Percentiles rank a stretch among this genome's conserved stretches.
Conservation (phyloP, 2,329 filamentous ascomycete genomes). For the Talaromyces amestolkiae region DNA sequence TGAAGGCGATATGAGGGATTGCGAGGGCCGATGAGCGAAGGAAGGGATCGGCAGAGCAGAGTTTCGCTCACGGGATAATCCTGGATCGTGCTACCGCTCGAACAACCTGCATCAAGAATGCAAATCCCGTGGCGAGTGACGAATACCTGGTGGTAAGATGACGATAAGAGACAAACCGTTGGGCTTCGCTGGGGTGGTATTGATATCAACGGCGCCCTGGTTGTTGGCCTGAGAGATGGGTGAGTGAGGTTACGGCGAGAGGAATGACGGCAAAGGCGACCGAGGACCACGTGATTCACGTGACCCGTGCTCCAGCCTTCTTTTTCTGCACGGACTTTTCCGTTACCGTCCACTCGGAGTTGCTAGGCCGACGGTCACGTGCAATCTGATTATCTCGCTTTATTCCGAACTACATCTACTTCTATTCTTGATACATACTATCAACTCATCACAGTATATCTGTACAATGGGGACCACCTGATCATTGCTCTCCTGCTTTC, state of each 20-base stretch:
- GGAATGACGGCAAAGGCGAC: constrained; percentile 20
- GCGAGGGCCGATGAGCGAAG: constrained; percentile 18
- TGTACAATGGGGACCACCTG: background rate
- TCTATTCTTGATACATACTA: background rate
- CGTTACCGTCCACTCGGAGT: constrained; percentile 6
- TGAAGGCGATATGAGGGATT: constrained; percentile 14
- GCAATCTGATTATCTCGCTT: background rate
- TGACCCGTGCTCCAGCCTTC: background rate
- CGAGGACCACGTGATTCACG: constrained; percentile 19
- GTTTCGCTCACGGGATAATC: constrained; percentile 18
- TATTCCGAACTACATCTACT: background rate
- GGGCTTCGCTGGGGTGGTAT: background rate
- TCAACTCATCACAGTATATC: background rate
- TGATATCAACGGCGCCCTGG: constrained; percentile 15
- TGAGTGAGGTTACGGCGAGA: constrained; percentile 18
- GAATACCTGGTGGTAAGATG: background rate
- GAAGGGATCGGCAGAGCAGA: constrained; percentile 18
- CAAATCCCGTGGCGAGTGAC: background rate
- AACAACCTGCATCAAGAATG: constrained; percentile 18
- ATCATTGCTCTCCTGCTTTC: background rate
- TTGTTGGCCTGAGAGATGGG: constrained; percentile 17
- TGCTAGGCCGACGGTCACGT: constrained; percentile 1
- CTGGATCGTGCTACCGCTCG: constrained; percentile 12
- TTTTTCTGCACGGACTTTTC: constrained; percentile 11
- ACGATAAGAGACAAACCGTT: background rate